phyloP scores from a whole-genome alignment of 108 stramenopile species.

The Asterionellopsis glacialis region DNA sequence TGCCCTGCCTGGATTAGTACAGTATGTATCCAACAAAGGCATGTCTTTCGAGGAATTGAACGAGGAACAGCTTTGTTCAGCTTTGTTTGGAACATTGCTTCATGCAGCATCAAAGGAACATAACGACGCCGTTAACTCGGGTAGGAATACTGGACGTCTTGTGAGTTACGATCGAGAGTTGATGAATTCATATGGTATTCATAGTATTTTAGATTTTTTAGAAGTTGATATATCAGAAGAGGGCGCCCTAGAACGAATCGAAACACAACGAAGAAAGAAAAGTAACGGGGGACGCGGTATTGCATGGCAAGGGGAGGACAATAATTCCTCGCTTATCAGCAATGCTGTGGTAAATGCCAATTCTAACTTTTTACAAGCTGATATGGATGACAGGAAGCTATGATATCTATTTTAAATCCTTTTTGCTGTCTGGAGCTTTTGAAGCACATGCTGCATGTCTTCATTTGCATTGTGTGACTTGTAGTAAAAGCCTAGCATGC shows the following conservation, averaged over 20 bases:
- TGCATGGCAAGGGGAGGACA: not conserved
- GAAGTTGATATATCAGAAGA: no score
- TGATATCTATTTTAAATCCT: no score
- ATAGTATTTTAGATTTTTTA: not conserved
- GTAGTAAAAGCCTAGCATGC: no score
- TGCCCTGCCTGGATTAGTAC: not conserved
- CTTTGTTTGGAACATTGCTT: not conserved
- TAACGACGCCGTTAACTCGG: no score
- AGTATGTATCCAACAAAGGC: not conserved
- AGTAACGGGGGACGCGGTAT: not conserved
- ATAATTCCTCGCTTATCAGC: not conserved
- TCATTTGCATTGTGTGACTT: no score
- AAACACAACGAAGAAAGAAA: constrained; percentile 1
- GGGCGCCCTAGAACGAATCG: not conserved
- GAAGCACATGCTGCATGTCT: no score
- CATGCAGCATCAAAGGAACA: not conserved
- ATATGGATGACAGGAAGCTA: no score
- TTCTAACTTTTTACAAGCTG: no score
- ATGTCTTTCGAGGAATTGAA: not conserved
- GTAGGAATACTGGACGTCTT: not conserved
- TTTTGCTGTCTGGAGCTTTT: no score
- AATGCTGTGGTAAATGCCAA: no score
- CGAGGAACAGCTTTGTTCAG: not conserved
- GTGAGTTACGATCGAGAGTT: not conserved
- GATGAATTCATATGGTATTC: not conserved